These are phyloP conservation scores for Pharus latifolius DNA, from an alignment of 176 grass and related monocot species.

Conservation along the genomic window DNA sequence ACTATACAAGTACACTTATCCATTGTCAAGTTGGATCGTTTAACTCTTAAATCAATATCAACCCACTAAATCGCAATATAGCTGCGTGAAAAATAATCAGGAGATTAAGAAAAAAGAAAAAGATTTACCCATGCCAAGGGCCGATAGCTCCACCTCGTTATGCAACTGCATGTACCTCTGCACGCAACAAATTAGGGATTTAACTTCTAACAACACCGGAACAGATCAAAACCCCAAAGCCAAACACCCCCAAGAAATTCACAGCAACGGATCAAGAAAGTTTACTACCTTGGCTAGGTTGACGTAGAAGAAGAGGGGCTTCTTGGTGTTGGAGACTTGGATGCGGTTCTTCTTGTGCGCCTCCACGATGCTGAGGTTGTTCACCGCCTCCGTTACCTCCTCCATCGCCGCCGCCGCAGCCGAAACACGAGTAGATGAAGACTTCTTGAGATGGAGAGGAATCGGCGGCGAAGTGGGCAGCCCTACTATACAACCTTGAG, in stretches of 20 bases:
- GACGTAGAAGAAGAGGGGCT: conserved; percentile 99
- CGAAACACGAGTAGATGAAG: background rate
- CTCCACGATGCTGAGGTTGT: conserved; percentile 51
- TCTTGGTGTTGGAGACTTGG: conserved; percentile 96
- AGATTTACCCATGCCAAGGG: conserved; percentile 81
- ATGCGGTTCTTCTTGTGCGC: conserved; percentile 84
- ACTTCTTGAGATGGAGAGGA: background rate
- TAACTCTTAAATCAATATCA: background rate
- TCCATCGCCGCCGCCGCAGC: conserved; percentile 39
- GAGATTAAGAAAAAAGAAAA: background rate
- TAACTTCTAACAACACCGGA: background rate
- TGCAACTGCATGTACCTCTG: conserved; percentile 86
- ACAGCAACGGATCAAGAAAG: background rate
- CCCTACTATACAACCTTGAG: no score
- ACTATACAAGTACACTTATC: background rate
- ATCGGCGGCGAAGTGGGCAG: conserved; percentile 19
- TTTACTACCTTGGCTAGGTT: conserved; percentile 75
- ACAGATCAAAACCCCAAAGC: background rate
- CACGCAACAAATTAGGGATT: conserved; percentile 5
- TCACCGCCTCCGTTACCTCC: conserved; percentile 64
- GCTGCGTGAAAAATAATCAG: background rate
- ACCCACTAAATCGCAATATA: background rate
- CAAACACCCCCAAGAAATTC: background rate
- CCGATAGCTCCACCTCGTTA: conserved; percentile 67
- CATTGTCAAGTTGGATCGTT: background rate